phyloP scores from a whole-genome alignment of 805 yeast species.

The Schwanniomyces vanrijiae region DNA sequence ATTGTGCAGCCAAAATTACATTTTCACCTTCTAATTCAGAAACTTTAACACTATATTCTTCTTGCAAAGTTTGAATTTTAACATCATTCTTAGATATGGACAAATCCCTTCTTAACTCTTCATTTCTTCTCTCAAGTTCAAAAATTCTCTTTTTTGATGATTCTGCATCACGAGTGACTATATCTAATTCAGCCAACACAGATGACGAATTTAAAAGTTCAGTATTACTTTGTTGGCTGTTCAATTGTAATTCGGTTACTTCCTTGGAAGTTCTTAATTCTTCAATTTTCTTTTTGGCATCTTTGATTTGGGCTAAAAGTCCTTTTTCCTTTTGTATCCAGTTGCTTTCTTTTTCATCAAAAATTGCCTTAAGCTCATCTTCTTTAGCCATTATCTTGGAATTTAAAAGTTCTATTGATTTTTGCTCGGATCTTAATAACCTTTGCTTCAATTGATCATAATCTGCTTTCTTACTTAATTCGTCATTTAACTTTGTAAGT shows the following conservation, averaged over 20 bases:
- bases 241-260: slow-evolving; percentile 59
- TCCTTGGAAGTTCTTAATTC: slow-evolving; percentile 67
- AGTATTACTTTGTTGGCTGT: slow-evolving; percentile 38
- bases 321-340: slow-evolving; percentile 63
- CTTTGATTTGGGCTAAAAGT: slow-evolving; percentile 49
- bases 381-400: slow-evolving; percentile 67
- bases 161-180: slow-evolving; percentile 75
- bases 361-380: slow-evolving; percentile 62
- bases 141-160: slow-evolving; percentile 62
- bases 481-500: slow-evolving; percentile 50
- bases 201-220: slow-evolving; percentile 29
- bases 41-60: slow-evolving; percentile 45
- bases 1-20: slow-evolving; percentile 55
- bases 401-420: slow-evolving; percentile 53
- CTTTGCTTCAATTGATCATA: slow-evolving; percentile 73
- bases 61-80: slow-evolving; percentile 38
- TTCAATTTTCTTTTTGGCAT: slow-evolving; percentile 54
- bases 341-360: slow-evolving; percentile 72
- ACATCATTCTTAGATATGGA: slow-evolving; percentile 52
- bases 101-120: slow-evolving; percentile 66
- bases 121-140: slow-evolving; percentile 77
- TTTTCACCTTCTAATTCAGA: slow-evolving; percentile 69
- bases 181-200: slow-evolving; percentile 54
- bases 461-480: slow-evolving; percentile 66
- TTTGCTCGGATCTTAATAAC: slow-evolving; percentile 59